These are phyloP conservation scores for Suillus lakei DNA, from an alignment of 768 basidiomycete genomes.

Conservation along the genomic window DNA sequence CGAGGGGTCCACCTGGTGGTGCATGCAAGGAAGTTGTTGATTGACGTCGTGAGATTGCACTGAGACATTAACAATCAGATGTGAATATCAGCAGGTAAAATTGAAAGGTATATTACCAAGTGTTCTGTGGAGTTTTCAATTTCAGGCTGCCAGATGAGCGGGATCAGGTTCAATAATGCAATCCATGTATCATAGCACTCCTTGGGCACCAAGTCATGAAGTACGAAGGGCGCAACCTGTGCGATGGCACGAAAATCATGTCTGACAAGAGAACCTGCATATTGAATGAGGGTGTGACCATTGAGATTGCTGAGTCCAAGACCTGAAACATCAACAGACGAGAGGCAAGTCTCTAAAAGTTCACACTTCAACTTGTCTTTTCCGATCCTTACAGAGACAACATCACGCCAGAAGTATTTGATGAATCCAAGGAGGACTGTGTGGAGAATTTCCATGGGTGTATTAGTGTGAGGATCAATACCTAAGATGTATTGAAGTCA, in stretches of 20 bases:
- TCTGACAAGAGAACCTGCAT: constrained; percentile 23
- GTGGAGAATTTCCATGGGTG: constrained; percentile 29
- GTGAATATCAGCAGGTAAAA: constrained; percentile 7
- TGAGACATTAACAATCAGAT: constrained; percentile 12
- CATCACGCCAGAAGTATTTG: constrained; percentile 28
- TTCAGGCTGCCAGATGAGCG: constrained; percentile 45
- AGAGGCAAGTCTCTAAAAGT: constrained; percentile 7
- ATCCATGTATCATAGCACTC: constrained; percentile 37
- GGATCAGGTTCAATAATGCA: constrained; percentile 35
- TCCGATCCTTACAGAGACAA: constrained; percentile 2
- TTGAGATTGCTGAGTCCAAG: constrained; percentile 12
- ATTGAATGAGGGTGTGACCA: constrained; percentile 23
- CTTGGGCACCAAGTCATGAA: constrained; percentile 18
- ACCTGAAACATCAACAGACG: constrained; percentile 18
- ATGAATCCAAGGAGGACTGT: constrained; percentile 25
- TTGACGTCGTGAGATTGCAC: constrained; percentile 30
- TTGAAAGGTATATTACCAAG: constrained; percentile 33
- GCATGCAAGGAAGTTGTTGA: constrained; percentile 40
- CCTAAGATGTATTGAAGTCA: constrained; percentile 14
- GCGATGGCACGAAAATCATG: constrained; percentile 23
- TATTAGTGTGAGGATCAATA: constrained; percentile 23
- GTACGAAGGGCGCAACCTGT: constrained; percentile 19
- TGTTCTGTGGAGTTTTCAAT: constrained; percentile 40
- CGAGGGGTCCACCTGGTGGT: constrained; percentile 32
- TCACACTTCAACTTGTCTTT: constrained; percentile 10